Evolutionary conservation across 2,329 filamentous ascomycete genomes (phyloP).

Genomic region (Calonectria leucothoes): DNA sequence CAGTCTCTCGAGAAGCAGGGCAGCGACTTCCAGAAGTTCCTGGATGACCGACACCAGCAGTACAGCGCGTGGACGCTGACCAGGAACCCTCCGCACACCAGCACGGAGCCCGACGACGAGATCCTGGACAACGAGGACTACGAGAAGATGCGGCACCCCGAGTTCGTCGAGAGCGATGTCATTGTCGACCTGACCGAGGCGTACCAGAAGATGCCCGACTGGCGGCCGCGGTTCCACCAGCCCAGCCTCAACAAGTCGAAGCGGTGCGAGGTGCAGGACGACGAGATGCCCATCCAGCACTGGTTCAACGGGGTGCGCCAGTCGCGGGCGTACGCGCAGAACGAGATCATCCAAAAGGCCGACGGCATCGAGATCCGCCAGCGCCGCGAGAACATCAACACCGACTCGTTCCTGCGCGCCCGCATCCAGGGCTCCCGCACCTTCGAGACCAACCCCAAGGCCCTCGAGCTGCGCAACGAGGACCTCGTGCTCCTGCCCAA

Average conservation of each 20-base stretch:
- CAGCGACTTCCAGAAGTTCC: slow-evolving; percentile 45
- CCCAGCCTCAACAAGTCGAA: slow-evolving; percentile 45
- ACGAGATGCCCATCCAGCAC: slow-evolving; percentile 51
- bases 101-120: slow-evolving; percentile 44
- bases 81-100: slow-evolving; percentile 47
- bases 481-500: slow-evolving; percentile 51
- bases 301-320: slow-evolving; percentile 48
- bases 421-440: slow-evolving; percentile 49
- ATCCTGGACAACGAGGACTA: slow-evolving; percentile 46
- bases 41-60: slow-evolving; percentile 51
- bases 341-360: slow-evolving; percentile 49
- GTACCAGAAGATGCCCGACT: slow-evolving; percentile 52
- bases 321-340: slow-evolving; percentile 47
- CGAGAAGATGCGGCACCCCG: slow-evolving; percentile 50
- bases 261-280: slow-evolving; percentile 45
- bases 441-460: slow-evolving; percentile 48
- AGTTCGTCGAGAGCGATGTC: slow-evolving; percentile 56
- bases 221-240: slow-evolving; percentile 48
- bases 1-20: slow-evolving; percentile 48
- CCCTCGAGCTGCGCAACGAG: slow-evolving; percentile 40
- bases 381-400: slow-evolving; percentile 49
- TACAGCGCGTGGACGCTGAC: slow-evolving; percentile 57
- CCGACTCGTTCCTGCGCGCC: slow-evolving; percentile 49
- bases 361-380: slow-evolving; percentile 52
- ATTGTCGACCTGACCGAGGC: slow-evolving; percentile 56